These are phyloP conservation scores for Fusarium redolens DNA, from an alignment of 2,329 filamentous ascomycete species.

Conservation along the genomic window DNA sequence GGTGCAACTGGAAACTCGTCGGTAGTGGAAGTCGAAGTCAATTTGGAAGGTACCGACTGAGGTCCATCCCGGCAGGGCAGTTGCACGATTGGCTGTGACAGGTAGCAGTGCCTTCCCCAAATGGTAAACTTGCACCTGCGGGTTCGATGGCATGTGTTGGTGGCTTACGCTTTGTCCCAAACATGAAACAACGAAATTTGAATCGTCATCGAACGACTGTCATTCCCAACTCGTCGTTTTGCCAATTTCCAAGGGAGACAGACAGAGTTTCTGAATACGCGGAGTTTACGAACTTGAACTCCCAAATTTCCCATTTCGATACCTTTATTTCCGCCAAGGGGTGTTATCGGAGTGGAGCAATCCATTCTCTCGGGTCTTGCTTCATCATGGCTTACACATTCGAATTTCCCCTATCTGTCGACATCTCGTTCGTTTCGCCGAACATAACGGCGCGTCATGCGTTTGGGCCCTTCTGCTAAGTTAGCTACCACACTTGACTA, in stretches of 20 bases:
- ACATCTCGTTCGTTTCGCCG: slow-evolving; percentile 4
- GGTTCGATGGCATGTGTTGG: slow-evolving; percentile 18
- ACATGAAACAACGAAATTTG: slow-evolving; percentile 14
- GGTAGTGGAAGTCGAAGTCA: slow-evolving; percentile 2
- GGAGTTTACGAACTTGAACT: slow-evolving; percentile 6
- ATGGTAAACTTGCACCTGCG: slow-evolving; percentile 14
- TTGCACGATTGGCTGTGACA: background rate
- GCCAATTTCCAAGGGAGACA: slow-evolving; percentile 15
- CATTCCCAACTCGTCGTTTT: slow-evolving; percentile 5
- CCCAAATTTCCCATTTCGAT: slow-evolving; percentile 5
- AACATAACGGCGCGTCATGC: background rate
- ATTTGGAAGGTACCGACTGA: slow-evolving; percentile 9
- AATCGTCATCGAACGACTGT: slow-evolving; percentile 3
- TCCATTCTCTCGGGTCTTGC: slow-evolving; percentile 24
- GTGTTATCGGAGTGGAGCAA: slow-evolving; percentile 24
- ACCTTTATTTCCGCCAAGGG: slow-evolving; percentile 25
- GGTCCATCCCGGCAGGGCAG: background rate
- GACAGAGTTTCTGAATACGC: background rate
- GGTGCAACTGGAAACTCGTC: slow-evolving; percentile 6
- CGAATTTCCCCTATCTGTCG: slow-evolving; percentile 18
- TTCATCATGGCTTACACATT: slow-evolving; percentile 18
- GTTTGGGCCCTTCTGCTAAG: background rate
- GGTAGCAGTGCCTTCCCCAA: slow-evolving; percentile 7
- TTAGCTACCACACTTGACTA: background rate
- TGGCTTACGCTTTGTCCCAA: slow-evolving; percentile 11